Percentiles rank a stretch among this genome's conserved stretches.
phyloP scores from a whole-genome alignment of 345 rosid genomes.

The Aegle marmelos region DNA sequence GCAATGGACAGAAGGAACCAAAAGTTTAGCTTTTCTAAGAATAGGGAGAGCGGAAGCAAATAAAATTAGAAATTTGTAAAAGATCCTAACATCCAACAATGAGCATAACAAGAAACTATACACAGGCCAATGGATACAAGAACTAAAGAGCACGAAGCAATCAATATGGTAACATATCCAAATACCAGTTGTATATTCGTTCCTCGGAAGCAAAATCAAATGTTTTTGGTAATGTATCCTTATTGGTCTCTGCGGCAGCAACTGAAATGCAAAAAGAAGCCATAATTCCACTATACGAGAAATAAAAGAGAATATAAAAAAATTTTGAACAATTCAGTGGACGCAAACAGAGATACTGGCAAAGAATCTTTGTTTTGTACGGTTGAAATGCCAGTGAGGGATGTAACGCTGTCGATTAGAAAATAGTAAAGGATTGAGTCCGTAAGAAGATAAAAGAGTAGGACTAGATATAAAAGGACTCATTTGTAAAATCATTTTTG shows the following conservation, averaged over 20 bases:
- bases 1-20: no score
- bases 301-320: not conserved
- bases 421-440: slow-evolving; percentile 76
- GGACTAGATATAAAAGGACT: slow-evolving; percentile 45
- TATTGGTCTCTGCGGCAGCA: slow-evolving; percentile 43
- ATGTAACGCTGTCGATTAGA: slow-evolving; percentile 40
- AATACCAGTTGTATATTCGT: slow-evolving; percentile 84
- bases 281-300: not conserved
- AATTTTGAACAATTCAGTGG: not conserved
- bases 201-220: slow-evolving; percentile 91
- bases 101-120: slow-evolving; percentile 5
- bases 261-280: slow-evolving; percentile 37
- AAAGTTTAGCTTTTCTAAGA: no score
- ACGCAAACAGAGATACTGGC: slow-evolving; percentile 30
- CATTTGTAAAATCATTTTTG: slow-evolving; percentile 36
- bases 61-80: no score
- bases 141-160: not conserved
- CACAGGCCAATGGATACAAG: not conserved
- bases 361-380: slow-evolving; percentile 22
- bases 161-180: not conserved
- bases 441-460: slow-evolving; percentile 42
- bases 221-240: slow-evolving; percentile 62
- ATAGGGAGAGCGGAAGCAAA: no score
- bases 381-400: slow-evolving; percentile 26
- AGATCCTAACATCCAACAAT: slow-evolving; percentile 49